A percentile compares a stretch with the other conserved stretches of the same genome.
Conservation (phyloP, 495 filamentous ascomycete genomes). For the Penicillium ochrochloron region DNA sequence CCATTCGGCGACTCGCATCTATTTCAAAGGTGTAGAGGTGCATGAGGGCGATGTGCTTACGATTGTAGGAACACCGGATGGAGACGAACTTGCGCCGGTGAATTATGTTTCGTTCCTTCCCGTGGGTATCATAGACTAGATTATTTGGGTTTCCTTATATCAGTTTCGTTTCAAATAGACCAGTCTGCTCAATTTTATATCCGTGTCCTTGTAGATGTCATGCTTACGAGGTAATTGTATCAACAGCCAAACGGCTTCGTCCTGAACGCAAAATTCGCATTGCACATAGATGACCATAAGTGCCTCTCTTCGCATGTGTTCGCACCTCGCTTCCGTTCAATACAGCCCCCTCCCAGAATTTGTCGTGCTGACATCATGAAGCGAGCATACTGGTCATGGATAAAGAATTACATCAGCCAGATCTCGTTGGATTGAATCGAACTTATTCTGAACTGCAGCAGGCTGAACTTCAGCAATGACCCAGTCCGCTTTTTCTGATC, state of each 20-base stretch:
- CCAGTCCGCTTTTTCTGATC: background rate
- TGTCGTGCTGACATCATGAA: background rate
- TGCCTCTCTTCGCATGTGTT: background rate
- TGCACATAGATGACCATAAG: background rate
- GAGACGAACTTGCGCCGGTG: slow-evolving; percentile 10
- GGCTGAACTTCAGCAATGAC: background rate
- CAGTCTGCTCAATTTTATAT: background rate
- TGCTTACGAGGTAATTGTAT: background rate
- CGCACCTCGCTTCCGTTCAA: background rate
- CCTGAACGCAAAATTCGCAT: background rate
- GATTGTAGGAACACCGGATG: slow-evolving; percentile 7
- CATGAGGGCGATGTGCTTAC: slow-evolving; percentile 7
- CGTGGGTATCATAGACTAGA: slow-evolving; percentile 6
- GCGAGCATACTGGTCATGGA: background rate
- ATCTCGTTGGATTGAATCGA: background rate
- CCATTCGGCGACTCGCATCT: background rate
- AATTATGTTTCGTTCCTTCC: slow-evolving; percentile 9
- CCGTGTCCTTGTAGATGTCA: background rate
- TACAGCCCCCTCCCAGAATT: background rate
- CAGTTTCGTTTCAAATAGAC: slow-evolving; percentile 4
- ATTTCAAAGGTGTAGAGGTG: slow-evolving; percentile 2
- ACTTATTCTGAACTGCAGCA: background rate
- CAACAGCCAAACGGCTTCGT: background rate
- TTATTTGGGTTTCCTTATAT: background rate
- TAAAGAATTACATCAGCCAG: background rate